Evolutionary conservation across 441 rosid genomes (phyloP), one percentile per base, ranked within the genome.

Genomic region (Corymbia citriodora): DNA sequence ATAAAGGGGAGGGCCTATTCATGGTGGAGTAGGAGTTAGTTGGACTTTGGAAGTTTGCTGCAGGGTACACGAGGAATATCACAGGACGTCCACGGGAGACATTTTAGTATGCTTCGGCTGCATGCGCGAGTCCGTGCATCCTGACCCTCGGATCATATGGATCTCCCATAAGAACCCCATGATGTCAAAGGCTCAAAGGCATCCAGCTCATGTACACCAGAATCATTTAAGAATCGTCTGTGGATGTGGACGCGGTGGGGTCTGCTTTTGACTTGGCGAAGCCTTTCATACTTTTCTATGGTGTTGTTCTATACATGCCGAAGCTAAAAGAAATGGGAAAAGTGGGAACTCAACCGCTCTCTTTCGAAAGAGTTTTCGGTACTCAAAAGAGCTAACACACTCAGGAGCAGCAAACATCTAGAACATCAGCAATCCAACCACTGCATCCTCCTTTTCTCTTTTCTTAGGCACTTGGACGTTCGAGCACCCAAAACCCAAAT

Each of bases 321-420:
- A 45, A 45, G 85, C 25, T 23, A 12, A 45, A 79, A 45, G n/a
- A 12, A 23, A 79, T 7, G 52, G n/a, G 8, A 23, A 88, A 89
- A 89, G 50, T 25, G 95, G 96, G 61, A 96, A 93, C 91, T 92
- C 95, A 97, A 96, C 96, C 89, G 92, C 93, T 94, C 96, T 88
- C 96, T 95, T 97, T 94, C 93, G 59, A 82, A 54, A 49, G 90
- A 33, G 91, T 91, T 91, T 90, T 88, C 93, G 90, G 91, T 93
- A 79, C 90, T 92, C 81, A 90, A 87, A 91, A n/a, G 90, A 94
- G 95, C 96, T 93, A 95, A 95, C 92, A 87, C 97, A 96, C 97
- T 90, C 18, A 45, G 85, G 45, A 79, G 52, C 53, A 79, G 91
- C 23, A 91, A 90, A 90, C 93, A 92, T 88, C 63, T 88, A 89